phyloP scores from a whole-genome alignment of 108 stramenopile genomes.

The Hondaea fermentalgiana region DNA sequence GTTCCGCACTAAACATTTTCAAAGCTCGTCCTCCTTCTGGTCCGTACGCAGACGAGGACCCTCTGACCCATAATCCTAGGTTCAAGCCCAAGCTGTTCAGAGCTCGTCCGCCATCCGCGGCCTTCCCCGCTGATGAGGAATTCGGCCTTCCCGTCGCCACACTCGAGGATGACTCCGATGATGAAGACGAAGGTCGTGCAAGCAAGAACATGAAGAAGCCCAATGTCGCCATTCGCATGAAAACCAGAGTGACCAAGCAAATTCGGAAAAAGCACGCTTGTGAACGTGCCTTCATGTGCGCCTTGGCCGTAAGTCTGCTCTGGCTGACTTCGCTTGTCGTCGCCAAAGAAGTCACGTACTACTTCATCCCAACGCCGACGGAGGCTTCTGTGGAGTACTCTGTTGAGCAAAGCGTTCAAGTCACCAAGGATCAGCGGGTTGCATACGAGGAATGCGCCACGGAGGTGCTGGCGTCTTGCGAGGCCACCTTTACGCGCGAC shows the following conservation, averaged over 20 bases:
- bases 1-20: too few species aligned
- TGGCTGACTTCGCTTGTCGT: slow-evolving; percentile 6
- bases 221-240: neutral
- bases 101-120: too few species aligned
- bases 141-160: too few species aligned
- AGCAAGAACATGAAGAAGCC: neutral
- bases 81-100: too few species aligned
- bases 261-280: slow-evolving; percentile 6
- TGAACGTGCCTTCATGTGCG: slow-evolving; percentile 9
- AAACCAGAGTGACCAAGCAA: neutral
- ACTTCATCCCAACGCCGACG: neutral
- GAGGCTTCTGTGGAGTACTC: neutral
- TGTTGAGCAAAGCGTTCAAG: too few species aligned
- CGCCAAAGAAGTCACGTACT: neutral
- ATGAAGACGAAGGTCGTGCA: too few species aligned
- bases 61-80: too few species aligned
- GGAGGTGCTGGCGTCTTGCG: neutral
- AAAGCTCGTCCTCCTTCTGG: too few species aligned
- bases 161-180: too few species aligned
- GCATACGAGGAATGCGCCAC: neutral
- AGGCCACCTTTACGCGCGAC: neutral
- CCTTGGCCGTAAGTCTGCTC: neutral
- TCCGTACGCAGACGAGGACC: too few species aligned
- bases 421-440: neutral
- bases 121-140: too few species aligned